Conservation (phyloP, 495 filamentous ascomycete species). For the Penicillium psychrofluorescens region DNA sequence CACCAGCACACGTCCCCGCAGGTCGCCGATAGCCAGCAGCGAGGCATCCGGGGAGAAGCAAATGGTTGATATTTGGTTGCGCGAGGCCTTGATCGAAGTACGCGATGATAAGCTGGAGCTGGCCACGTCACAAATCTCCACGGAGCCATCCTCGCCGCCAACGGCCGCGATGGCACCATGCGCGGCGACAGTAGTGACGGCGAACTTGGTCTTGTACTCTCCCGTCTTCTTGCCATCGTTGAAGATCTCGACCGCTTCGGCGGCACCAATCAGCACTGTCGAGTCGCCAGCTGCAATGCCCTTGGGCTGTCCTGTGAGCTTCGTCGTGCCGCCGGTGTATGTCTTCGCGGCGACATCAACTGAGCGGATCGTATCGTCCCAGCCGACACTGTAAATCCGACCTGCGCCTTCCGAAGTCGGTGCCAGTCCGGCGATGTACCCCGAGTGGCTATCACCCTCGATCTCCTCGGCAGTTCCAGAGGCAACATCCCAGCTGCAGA, state of each 20-base stretch:
- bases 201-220: slow-evolving; percentile 54
- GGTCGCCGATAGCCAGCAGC: slow-evolving; percentile 71
- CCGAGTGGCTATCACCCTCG: slow-evolving; percentile 72
- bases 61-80: slow-evolving; percentile 45
- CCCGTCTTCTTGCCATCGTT: slow-evolving; percentile 49
- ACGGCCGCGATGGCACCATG: slow-evolving; percentile 61
- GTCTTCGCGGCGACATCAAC: slow-evolving; percentile 55
- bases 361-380: slow-evolving; percentile 89
- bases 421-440: slow-evolving; percentile 73
- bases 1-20: slow-evolving; percentile 77
- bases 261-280: slow-evolving; percentile 56
- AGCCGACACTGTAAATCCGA: slow-evolving; percentile 76
- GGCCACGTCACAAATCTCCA: slow-evolving; percentile 64
- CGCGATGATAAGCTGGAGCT: slow-evolving; percentile 39
- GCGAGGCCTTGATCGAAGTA: slow-evolving; percentile 32
- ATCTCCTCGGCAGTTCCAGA: slow-evolving; percentile 59
- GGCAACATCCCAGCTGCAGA: slow-evolving; percentile 71
- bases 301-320: slow-evolving; percentile 56
- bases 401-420: slow-evolving; percentile 44
- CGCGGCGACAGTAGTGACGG: slow-evolving; percentile 67
- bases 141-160: slow-evolving; percentile 60
- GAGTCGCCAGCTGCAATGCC: slow-evolving; percentile 39
- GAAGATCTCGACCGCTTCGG: slow-evolving; percentile 57
- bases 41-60: slow-evolving; percentile 71
- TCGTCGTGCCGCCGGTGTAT: slow-evolving; percentile 47